Evolutionary conservation across 1,139 yeast genomes (phyloP), one percentile per base, ranked within the genome.

Genomic region (Scheffersomyces segobiensis): DNA sequence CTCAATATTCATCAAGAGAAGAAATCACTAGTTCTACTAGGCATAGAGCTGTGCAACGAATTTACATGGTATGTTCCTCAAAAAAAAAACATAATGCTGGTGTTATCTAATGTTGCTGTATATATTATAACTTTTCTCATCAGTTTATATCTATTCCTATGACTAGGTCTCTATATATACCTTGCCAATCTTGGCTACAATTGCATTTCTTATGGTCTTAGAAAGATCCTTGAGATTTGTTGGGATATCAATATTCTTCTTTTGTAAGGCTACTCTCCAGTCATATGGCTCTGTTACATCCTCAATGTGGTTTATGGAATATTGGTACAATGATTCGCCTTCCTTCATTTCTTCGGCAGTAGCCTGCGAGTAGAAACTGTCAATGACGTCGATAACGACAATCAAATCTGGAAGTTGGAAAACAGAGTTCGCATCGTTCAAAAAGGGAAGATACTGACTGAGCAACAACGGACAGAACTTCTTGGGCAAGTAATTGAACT

Each of bases 401-500:
- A 84, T 76, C 56, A 84, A 69, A 56, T 84, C 87, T 1, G 82
- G 79, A 59, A 79, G 65, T 64, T 74, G 72, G 65, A 79, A 73
- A 50, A 64, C 68, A 51, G 68, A 72, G 21, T 69, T 59, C 2
- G 67, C 60, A 48, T 69, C 65, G 17, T 67, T 58, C 54, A 81
- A 73, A 57, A 82, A 80, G 21, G 86, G 85, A 47, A 85, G 64
- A 14, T 82, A 66, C 60, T 83, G 87, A n/a, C 82, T 71, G 50
- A 86, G 66, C 50, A 87, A 71, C 46, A 85, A 74, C 3, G 87
- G 83, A 70, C 74, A 78, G 70, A 77, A 88, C 69, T 80, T 84
- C 63, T 69, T 79, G 2, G 96, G 96, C 61, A 91, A 68, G 68
- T 86, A 88, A 52, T 81, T 84, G 74, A 91, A 91, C 55, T 83